Percentiles rank a stretch among this genome's conserved stretches.
These are phyloP conservation scores for Thozetella sp. DNA, from an alignment of 495 filamentous ascomycete genomes.

Conservation along the genomic window DNA sequence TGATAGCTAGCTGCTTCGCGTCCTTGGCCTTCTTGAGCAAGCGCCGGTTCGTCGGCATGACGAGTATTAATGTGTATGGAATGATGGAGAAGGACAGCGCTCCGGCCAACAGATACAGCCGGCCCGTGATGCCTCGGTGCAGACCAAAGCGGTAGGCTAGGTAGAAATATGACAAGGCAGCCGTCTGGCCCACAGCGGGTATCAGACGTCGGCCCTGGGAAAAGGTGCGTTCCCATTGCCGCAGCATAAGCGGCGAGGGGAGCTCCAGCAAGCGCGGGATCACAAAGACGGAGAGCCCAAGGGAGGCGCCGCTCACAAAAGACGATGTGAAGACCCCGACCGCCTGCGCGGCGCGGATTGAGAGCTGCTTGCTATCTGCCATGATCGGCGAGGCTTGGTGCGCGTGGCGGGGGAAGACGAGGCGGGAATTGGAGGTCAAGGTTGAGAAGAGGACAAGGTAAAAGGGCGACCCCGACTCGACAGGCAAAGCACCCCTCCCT, in stretches of 20 bases:
- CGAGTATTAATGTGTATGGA: conserved; percentile 50
- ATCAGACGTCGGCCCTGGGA: conserved; percentile 30
- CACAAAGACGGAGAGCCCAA: conserved; percentile 39
- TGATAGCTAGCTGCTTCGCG: conserved; percentile 19
- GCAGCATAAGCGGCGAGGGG: conserved; percentile 50
- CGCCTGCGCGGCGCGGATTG: conserved; percentile 44
- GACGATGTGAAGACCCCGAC: conserved; percentile 48
- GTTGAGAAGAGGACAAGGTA: too few species aligned
- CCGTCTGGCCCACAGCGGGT: conserved; percentile 26
- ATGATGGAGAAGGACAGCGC: conserved; percentile 38
- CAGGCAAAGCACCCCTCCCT: too few species aligned
- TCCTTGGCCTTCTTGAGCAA: conserved; percentile 33
- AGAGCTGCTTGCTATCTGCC: background rate
- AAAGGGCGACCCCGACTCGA: too few species aligned
- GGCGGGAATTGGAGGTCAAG: too few species aligned
- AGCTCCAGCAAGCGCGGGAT: conserved; percentile 54
- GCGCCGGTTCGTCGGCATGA: conserved; percentile 42
- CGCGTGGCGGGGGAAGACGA: too few species aligned
- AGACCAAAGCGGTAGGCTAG: conserved; percentile 39
- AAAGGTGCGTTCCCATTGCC: conserved; percentile 47
- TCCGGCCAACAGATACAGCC: conserved; percentile 44
- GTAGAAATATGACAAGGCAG: conserved; percentile 38
- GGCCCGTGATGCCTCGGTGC: conserved; percentile 12
- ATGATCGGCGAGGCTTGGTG: too few species aligned
- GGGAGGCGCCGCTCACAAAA: conserved; percentile 38